phyloP scores from a whole-genome alignment of 2,329 filamentous ascomycete species.

The Fusarium poae region DNA sequence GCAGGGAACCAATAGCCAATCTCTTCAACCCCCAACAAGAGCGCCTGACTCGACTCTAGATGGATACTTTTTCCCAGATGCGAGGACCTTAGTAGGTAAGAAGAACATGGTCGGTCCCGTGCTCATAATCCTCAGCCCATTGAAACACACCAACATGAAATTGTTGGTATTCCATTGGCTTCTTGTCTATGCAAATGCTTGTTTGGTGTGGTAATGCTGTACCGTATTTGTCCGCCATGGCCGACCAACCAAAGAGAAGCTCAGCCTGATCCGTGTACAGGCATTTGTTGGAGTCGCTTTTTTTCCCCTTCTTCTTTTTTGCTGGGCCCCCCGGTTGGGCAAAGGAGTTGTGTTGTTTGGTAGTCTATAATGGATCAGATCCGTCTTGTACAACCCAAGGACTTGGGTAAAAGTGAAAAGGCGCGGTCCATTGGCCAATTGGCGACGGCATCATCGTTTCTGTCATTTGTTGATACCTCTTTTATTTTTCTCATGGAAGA shows the following conservation, averaged over 20 bases:
- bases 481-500: neutral
- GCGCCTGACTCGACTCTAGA: conserved; percentile 45
- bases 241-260: conserved; percentile 17
- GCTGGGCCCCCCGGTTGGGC: conserved; percentile 24
- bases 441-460: conserved; percentile 30
- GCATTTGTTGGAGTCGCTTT: conserved; percentile 23
- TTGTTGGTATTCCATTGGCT: conserved; percentile 37
- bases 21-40: conserved; percentile 35
- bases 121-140: conserved; percentile 42
- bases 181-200: conserved; percentile 35
- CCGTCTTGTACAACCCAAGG: conserved; percentile 29
- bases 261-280: conserved; percentile 33
- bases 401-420: conserved; percentile 11
- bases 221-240: conserved; percentile 23
- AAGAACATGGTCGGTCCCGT: conserved; percentile 33
- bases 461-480: conserved; percentile 9
- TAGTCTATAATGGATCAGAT: neutral
- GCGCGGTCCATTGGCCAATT: conserved; percentile 37
- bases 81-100: neutral
- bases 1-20: conserved; percentile 38
- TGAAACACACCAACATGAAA: conserved; percentile 39
- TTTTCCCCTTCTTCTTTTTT: neutral
- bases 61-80: neutral
- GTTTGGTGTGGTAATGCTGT: conserved; percentile 6
- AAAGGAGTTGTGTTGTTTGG: conserved; percentile 28